phyloP scores from a whole-genome alignment of 805 yeast genomes.

The Zygoascus ofunaensis region DNA sequence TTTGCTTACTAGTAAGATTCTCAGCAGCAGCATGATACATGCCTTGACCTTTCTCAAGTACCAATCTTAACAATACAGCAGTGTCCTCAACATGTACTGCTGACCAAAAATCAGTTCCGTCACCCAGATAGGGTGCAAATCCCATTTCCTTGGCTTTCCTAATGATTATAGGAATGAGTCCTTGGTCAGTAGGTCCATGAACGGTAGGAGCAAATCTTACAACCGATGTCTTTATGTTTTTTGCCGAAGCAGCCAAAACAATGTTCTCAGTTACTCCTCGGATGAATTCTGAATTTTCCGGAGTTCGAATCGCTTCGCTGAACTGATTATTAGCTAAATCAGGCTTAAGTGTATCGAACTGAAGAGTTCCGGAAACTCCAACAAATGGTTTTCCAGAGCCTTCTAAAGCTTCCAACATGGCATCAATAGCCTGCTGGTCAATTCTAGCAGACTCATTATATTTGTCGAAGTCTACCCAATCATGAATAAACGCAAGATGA shows the following conservation, averaged over 20 bases:
- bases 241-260: slow-evolving; percentile 15
- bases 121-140: slow-evolving; percentile 31
- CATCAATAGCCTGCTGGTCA: slow-evolving; percentile 26
- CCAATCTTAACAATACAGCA: slow-evolving; percentile 26
- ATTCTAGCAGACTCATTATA: slow-evolving; percentile 14
- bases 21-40: slow-evolving; percentile 25
- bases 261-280: slow-evolving; percentile 17
- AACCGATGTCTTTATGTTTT: slow-evolving; percentile 23
- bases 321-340: neutral
- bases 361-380: slow-evolving; percentile 21
- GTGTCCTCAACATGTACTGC: slow-evolving; percentile 29
- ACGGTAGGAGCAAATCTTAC: slow-evolving; percentile 30
- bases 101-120: slow-evolving; percentile 28
- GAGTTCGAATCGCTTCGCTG: neutral
- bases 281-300: neutral
- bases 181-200: slow-evolving; percentile 29
- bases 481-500: slow-evolving; percentile 33
- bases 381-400: slow-evolving; percentile 28
- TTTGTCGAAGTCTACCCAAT: slow-evolving; percentile 17
- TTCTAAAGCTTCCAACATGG: slow-evolving; percentile 24
- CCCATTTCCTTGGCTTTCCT: slow-evolving; percentile 18
- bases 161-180: slow-evolving; percentile 20
- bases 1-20: slow-evolving; percentile 19
- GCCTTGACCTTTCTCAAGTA: slow-evolving; percentile 23
- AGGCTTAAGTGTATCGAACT: slow-evolving; percentile 1